These are phyloP conservation scores for Kockovaella imperatae DNA, from an alignment of 768 basidiomycete genomes.

Conservation along the genomic window DNA sequence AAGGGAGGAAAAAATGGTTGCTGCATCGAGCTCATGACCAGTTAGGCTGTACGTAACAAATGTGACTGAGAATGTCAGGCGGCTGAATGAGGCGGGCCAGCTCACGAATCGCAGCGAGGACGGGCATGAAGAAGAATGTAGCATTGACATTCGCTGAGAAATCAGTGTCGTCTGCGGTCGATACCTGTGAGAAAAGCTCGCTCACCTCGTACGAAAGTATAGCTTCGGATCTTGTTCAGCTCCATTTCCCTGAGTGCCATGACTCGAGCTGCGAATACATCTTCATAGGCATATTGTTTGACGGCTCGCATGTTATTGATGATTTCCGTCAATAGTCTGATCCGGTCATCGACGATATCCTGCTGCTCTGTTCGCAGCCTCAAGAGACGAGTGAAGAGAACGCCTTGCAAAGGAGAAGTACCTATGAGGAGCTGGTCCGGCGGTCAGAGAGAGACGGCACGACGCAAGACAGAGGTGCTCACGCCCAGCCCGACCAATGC, in stretches of 20 bases:
- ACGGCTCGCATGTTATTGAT: conserved; percentile 60
- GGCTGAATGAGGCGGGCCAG: too few species aligned
- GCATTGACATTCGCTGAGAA: conserved; percentile 44
- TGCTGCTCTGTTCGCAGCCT: conserved; percentile 37
- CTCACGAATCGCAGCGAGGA: conserved; percentile 1
- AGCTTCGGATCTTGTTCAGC: conserved; percentile 16
- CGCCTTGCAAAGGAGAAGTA: too few species aligned
- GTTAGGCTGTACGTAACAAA: conserved; percentile 60
- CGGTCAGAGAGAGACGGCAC: not conserved
- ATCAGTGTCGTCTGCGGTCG: conserved; percentile 49
- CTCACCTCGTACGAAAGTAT: conserved; percentile 5
- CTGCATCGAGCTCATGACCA: conserved; percentile 53
- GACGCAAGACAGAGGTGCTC: not conserved
- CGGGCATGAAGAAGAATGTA: not conserved
- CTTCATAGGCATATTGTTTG: conserved; percentile 58
- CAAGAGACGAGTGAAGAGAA: not conserved
- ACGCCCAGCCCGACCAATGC: conserved; percentile 52
- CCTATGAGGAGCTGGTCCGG: not conserved
- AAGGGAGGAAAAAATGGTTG: conserved; percentile 54
- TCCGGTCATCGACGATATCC: conserved; percentile 57
- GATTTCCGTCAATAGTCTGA: conserved; percentile 44
- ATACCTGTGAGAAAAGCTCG: conserved; percentile 10
- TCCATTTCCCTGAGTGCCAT: conserved; percentile 17
- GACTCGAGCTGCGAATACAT: conserved; percentile 22
- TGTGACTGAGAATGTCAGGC: conserved; percentile 28